A percentile compares a stretch with the other conserved stretches of the same genome.
phyloP scores from a whole-genome alignment of 768 basidiomycete species.

The Psilocybe subaeruginosa region DNA sequence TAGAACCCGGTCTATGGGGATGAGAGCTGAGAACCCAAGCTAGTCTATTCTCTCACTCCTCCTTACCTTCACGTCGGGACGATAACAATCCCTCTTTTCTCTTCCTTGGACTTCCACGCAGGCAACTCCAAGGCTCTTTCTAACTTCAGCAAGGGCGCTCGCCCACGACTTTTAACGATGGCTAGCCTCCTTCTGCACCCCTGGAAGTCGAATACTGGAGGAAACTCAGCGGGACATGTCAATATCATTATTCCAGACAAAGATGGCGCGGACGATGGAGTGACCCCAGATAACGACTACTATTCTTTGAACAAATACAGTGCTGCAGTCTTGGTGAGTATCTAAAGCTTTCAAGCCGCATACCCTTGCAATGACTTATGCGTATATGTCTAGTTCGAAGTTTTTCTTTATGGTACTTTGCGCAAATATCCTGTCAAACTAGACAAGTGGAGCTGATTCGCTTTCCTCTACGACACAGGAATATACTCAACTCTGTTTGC shows the following conservation, averaged over 20 bases:
- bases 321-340: slow-evolving; percentile 26
- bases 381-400: slow-evolving; percentile 17
- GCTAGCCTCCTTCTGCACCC: slow-evolving; percentile 18
- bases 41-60: slow-evolving; percentile 25
- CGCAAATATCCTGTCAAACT: not conserved
- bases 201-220: slow-evolving; percentile 12
- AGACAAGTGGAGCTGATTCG: not conserved
- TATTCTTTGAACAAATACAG: slow-evolving; percentile 27
- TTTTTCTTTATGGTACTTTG: slow-evolving; percentile 28
- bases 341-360: not conserved
- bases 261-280: slow-evolving; percentile 13
- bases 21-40: slow-evolving; percentile 20
- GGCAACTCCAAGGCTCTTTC: slow-evolving; percentile 5
- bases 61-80: slow-evolving; percentile 24
- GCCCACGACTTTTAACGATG: slow-evolving; percentile 19
- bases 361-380: not conserved
- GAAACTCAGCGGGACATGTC: slow-evolving; percentile 7
- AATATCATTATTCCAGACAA: slow-evolving; percentile 21
- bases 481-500: slow-evolving; percentile 32
- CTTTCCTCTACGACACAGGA: slow-evolving; percentile 14
- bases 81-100: slow-evolving; percentile 20
- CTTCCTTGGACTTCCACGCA: slow-evolving; percentile 10
- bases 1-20: slow-evolving; percentile 21
- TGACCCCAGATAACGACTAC: slow-evolving; percentile 15
- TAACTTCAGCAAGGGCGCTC: slow-evolving; percentile 14